Evolutionary conservation across 441 rosid genomes (phyloP), one percentile per base, ranked within the genome.

Genomic region (Theobroma grandiflorum): DNA sequence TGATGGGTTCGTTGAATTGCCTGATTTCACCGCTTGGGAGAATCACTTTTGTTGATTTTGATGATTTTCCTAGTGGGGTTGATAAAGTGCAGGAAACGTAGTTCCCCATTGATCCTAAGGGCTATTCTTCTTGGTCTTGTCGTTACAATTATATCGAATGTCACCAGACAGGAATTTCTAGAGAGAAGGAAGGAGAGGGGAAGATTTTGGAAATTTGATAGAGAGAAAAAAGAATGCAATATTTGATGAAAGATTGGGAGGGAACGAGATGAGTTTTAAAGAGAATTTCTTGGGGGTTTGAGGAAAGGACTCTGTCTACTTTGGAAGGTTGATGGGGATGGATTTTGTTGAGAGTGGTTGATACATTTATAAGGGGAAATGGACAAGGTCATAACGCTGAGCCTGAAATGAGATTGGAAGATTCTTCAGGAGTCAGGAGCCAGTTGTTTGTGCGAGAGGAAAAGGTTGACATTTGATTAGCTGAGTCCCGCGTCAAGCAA

Each of bases 11-110:
- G 53, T 78, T 70, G 79, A 92, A 53, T n/a, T 86, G 84, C 70
- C 82, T 85, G 79, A 93, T 77, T 80, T 90, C 91, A 4, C 98
- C 93, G 26, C 84, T 74, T 0, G 97, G 98, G 20, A 93, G 85
- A 57, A 95, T 78, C 43, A 93, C 92, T 84, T 82, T 90, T 15
- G 86, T 89, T 22, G 88, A 66, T 71, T 79, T 81, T 0, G 90
- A 79, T 0, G 89, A 78, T 20, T 77, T 86, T 31, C 55, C 75
- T 2, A 72, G 66, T 9, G 84, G 90, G 69, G 74, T 82, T 37
- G 92, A 64, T 3, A 94, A 76, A 0, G 83, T 79, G 75, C 91
- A 91, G 18, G 94, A 88, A 57, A 85, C 89, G 70, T 90, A 85
- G 85, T 94, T 94, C 38, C 98, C 98, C 98, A 94, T 71, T 45